Evolutionary conservation across 2,329 filamentous ascomycete genomes (phyloP).

Genomic region (Tolypocladium pustulatum): DNA sequence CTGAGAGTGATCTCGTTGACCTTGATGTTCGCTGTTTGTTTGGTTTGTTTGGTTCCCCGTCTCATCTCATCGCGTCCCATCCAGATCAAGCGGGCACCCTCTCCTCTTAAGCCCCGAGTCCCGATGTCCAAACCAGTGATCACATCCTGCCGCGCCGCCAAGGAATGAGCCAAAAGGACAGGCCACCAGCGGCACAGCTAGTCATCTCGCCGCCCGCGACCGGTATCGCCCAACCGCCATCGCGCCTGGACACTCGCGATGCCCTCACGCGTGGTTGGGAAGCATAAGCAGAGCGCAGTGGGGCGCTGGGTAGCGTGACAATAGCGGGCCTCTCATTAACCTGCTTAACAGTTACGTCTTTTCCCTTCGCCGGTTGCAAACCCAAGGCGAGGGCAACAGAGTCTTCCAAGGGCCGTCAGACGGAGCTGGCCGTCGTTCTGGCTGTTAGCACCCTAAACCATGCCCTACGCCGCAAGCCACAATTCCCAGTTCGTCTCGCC

Average conservation of each 20-base stretch:
- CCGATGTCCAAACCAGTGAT: background rate
- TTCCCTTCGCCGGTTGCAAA: background rate
- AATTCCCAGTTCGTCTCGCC: conserved; percentile 6
- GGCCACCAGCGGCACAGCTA: background rate
- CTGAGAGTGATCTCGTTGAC: background rate
- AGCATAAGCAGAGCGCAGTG: background rate
- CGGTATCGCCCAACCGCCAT: background rate
- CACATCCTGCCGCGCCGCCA: background rate
- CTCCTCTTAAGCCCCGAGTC: background rate
- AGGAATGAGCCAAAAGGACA: background rate
- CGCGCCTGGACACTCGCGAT: background rate
- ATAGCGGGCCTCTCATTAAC: background rate
- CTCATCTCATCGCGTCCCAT: background rate
- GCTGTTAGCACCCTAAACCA: background rate
- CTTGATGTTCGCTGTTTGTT: background rate
- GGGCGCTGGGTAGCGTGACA: background rate
- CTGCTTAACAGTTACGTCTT: background rate
- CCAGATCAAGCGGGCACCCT: background rate
- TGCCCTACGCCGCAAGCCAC: background rate
- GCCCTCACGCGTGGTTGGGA: background rate
- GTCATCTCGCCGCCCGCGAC: background rate
- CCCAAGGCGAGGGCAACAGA: too few species aligned
- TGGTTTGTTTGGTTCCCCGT: background rate
- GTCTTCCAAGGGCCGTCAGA: too few species aligned
- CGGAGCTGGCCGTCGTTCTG: background rate